Percentiles rank a stretch among this genome's conserved stretches.
Conservation (phyloP, 2,329 filamentous ascomycete species). For the Beauveria bassiana region DNA sequence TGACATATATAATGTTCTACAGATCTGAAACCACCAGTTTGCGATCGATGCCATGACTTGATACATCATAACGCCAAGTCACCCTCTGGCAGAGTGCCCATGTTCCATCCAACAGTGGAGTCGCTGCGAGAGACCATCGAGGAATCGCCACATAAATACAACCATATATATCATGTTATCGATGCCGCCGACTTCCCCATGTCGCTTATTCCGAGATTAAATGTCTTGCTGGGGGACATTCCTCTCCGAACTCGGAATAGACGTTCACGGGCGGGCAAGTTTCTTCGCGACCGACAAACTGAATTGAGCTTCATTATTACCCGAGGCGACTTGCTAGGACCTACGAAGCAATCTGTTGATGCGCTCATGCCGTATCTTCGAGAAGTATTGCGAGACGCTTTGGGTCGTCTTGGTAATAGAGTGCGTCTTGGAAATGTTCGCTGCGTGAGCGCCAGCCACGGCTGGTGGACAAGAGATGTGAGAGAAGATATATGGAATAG, state of each 20-base stretch:
- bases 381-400: slow-evolving; percentile 65
- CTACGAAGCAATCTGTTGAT: slow-evolving; percentile 77
- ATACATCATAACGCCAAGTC: slow-evolving; percentile 63
- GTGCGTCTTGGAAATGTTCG: slow-evolving; percentile 82
- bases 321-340: slow-evolving; percentile 75
- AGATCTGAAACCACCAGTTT: slow-evolving; percentile 50
- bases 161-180: slow-evolving; percentile 91
- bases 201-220: slow-evolving; percentile 75
- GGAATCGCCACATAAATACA: slow-evolving; percentile 82
- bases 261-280: slow-evolving; percentile 60
- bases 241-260: slow-evolving; percentile 74
- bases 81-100: slow-evolving; percentile 41
- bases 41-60: slow-evolving; percentile 80
- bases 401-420: slow-evolving; percentile 59
- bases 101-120: slow-evolving; percentile 73
- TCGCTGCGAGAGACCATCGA: slow-evolving; percentile 76
- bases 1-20: slow-evolving; percentile 11
- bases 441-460: slow-evolving; percentile 76
- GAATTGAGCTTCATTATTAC: slow-evolving; percentile 90
- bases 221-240: slow-evolving; percentile 61
- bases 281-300: slow-evolving; percentile 57
- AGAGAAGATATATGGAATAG: slow-evolving; percentile 80
- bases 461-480: slow-evolving; percentile 85
- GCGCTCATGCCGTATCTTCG: slow-evolving; percentile 77
- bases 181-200: slow-evolving; percentile 97